Evolutionary conservation across 148 eudicot species (phyloP).

Genomic region (Fagopyrum homotropicum): DNA sequence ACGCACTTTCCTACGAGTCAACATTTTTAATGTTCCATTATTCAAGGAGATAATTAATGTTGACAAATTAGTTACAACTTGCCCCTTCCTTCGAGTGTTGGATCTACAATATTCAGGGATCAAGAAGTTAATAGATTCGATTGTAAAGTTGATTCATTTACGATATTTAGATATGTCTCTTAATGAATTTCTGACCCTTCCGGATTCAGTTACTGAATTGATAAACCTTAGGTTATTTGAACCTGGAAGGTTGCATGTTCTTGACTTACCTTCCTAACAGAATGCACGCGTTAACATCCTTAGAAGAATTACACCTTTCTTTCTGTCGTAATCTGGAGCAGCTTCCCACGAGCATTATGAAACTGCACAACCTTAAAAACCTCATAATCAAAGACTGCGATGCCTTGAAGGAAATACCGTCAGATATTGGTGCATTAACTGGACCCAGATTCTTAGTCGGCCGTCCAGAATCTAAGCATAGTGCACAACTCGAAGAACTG

Average conservation of each 20-base stretch:
- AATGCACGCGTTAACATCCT: background rate
- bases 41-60: background rate
- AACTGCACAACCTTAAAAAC: background rate
- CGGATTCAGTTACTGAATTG: background rate
- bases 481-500: background rate
- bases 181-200: background rate
- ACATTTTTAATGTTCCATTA: background rate
- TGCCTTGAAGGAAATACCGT: background rate
- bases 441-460: background rate
- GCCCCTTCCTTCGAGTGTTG: constrained; percentile 17
- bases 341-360: background rate
- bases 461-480: background rate
- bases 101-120: background rate
- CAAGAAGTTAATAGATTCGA: constrained; percentile 15
- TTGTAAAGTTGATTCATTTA: constrained; percentile 13
- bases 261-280: background rate
- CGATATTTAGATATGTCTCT: constrained; percentile 2
- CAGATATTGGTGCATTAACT: background rate
- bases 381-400: background rate
- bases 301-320: background rate
- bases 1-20: constrained; percentile 4
- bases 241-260: background rate
- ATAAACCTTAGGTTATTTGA: background rate
- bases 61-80: background rate
- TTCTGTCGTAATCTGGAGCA: background rate